Base-by-base conservation (phyloP, 495 filamentous ascomycete genomes). In the Aspergillus olivimuriae region DNA sequence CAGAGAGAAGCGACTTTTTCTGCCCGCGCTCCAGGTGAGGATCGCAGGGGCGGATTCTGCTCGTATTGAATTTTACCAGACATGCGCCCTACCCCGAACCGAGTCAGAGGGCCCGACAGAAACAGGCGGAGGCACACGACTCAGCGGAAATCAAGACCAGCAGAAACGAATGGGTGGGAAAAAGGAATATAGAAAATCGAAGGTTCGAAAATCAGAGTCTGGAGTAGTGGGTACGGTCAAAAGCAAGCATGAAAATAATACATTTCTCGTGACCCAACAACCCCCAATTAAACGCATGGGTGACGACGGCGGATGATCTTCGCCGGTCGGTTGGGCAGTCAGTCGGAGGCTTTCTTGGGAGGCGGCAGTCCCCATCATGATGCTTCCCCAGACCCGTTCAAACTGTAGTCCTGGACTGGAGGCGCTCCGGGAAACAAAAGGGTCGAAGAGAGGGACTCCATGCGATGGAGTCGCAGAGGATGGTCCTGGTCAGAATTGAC, bases 241-340 rank as follows among this genome's bases (percentile, higher is more conserved):
- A 30, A 41, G n/a, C 9, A 30, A 41, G 12, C 15, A 41, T 30
- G 23, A 7, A 20, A 7, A 17, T 41, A 1, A 30, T 4, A 30
- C 20, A 24, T 17, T 24, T 18, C 11, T 36, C 26, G 21, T 21
- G 15, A 16, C 26, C 45, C 15, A 15, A 26, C 20, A 12, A 16
- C 22, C 21, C 46, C 47, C 26, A 50, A 34, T 34, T 34, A 39
- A 34, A 39, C 36, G 43, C 44, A 51, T 47, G 44, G 38, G 38
- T 51, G 48, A 48, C 41, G 46, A 46, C 43, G 41, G 48, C 48
- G 48, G 53, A 52, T 50, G 53, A 56, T 56, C 53, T 48, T 47
- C 45, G 32, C 26, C 38, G 39, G 37, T 43, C 12, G 15, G 32
- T 40, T 47, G 32, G 47, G 43, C 44, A 46, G 43, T 11, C 24